Evolutionary conservation across 495 filamentous ascomycete species (phyloP).

Genomic region (Poronia punctata): DNA sequence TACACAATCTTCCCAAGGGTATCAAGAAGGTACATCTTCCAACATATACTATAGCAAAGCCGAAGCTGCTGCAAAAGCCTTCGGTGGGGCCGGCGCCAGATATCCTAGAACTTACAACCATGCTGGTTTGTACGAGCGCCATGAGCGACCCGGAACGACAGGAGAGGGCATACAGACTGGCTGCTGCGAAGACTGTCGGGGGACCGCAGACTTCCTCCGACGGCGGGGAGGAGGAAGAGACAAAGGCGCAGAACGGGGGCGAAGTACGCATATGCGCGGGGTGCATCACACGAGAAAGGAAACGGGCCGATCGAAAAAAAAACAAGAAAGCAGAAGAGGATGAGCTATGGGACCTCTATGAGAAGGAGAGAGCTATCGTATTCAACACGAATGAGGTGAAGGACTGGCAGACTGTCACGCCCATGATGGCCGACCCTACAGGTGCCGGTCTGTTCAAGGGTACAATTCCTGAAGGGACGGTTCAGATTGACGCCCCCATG

Average conservation of each 20-base stretch:
- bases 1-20: conserved; percentile 63
- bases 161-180: conserved; percentile 59
- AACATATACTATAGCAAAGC: conserved; percentile 81
- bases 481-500: conserved; percentile 80
- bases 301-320: conserved; percentile 84
- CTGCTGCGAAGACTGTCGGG: conserved; percentile 30
- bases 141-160: conserved; percentile 65
- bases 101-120: conserved; percentile 72
- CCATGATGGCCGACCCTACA: conserved; percentile 28
- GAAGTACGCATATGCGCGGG: conserved; percentile 78
- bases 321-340: conserved; percentile 80
- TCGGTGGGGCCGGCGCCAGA: conserved; percentile 53
- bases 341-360: conserved; percentile 68
- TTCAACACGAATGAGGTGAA: conserved; percentile 92
- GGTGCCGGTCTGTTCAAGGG: conserved; percentile 22
- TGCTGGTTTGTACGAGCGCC: conserved; percentile 86
- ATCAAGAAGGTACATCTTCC: conserved; percentile 78
- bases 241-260: conserved; percentile 73
- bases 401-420: conserved; percentile 61
- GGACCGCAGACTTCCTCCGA: conserved; percentile 7
- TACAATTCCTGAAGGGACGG: conserved; percentile 50
- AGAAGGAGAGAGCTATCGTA: conserved; percentile 74
- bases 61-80: conserved; percentile 72
- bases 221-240: conserved; percentile 43
- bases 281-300: conserved; percentile 80